phyloP scores from a whole-genome alignment of 164 flowering plant genomes.

The Liriodendron chinense region DNA sequence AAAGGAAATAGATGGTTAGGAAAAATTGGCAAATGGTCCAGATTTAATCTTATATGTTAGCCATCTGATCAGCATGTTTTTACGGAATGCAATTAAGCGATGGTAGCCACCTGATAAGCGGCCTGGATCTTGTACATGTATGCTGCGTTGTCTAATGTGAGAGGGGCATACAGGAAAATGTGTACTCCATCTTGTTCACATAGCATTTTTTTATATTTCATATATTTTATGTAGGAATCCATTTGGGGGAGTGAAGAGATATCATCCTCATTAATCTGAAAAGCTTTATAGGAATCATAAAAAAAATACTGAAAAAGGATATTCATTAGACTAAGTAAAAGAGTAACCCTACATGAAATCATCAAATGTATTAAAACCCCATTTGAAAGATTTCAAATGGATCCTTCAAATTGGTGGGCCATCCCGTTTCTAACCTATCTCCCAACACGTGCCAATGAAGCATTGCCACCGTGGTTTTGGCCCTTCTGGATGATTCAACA shows the following conservation, averaged over 20 bases:
- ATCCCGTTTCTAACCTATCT: not conserved
- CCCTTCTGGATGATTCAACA: too few species aligned
- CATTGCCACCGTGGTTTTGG: not conserved
- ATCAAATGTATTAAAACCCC: not conserved
- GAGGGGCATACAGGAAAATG: too few species aligned
- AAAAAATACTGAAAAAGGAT: not conserved
- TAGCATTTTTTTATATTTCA: too few species aligned
- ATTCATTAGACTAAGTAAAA: not conserved
- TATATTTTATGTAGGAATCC: not conserved
- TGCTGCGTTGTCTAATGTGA: too few species aligned
- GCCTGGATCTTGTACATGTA: too few species aligned
- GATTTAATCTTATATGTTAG: too few species aligned
- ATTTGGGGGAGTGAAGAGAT: conserved; percentile 4
- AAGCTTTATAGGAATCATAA: not conserved
- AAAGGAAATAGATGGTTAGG: too few species aligned
- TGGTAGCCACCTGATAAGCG: too few species aligned
- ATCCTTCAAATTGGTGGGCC: not conserved
- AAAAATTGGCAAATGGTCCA: too few species aligned
- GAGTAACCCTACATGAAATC: not conserved
- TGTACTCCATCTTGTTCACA: too few species aligned
- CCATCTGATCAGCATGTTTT: too few species aligned
- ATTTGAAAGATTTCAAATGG: not conserved
- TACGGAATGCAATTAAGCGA: too few species aligned
- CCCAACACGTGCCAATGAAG: not conserved
- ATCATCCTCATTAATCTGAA: conserved; percentile 7